Base-by-base conservation (phyloP, 1,284 basidiomycete genomes). In the Austroboletus novae-zelandiae region DNA sequence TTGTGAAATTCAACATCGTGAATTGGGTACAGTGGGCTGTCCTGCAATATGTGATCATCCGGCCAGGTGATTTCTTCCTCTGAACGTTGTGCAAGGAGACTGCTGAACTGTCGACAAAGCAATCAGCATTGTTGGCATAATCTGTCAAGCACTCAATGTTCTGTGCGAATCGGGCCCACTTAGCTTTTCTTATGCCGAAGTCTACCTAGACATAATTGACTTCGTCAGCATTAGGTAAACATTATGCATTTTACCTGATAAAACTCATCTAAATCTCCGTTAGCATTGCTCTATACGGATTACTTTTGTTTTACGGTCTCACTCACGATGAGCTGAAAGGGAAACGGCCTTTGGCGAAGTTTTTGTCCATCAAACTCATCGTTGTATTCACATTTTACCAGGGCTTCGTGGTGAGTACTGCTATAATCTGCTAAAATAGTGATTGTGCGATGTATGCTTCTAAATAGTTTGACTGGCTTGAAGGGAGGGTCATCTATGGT, bases 371-470 rank as follows among this genome's bases (percentile, higher is more conserved):
- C 74, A 94, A 94, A 70, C 70, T 92, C 31, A 90, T 91, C 51
- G 87, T 94, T 45, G 86, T 94, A 80, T 84, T 88, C 62, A 91
- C 89, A 1, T 91, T 89, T 64, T 91, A 91, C 64, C 88, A 91
- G 57, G 72, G 76, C 0, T 86, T 90, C 55, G 70, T 90, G 35
- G 86, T 89, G 59, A 51, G 84, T 72, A 11, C 11, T 34, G 5
- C 11, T 29, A 37, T 27, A 35, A 23, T 23, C 20, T 35, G 6
- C 34, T 36, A 25, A 18, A 36, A 15, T 14, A 23, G 25, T 36
- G 25, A 29, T 30, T 31, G 9, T 32, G 14, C 8, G n/a, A 36
- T 17, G n/a, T 5, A 9, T 17, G 6, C 2, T 42, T 29, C 42
- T 13, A 27, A 50, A 20, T 53, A 89, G 88, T 84, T 90, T 58